These are phyloP conservation scores for Cyclotella choctawhatcheeana DNA, from an alignment of 108 stramenopile genomes.

Conservation along the genomic window DNA sequence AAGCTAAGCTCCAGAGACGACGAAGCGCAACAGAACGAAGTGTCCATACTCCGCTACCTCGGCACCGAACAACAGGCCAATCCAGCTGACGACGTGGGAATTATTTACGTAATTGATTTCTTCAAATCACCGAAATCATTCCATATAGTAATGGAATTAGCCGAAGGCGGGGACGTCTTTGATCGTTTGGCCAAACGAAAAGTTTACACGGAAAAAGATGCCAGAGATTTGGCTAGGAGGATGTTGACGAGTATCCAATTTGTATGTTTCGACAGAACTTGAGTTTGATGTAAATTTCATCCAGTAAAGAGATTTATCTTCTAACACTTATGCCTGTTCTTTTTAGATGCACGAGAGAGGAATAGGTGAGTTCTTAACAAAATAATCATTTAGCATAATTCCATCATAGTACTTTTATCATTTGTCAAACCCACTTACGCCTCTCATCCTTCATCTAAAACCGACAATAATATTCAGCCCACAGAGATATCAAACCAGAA, in stretches of 20 bases:
- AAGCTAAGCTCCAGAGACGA: constrained; percentile 53
- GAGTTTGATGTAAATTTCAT: not conserved
- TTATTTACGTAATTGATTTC: constrained; percentile 84
- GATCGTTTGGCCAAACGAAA: constrained; percentile 84
- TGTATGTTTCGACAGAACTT: constrained; percentile 56
- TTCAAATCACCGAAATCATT: constrained; percentile 69
- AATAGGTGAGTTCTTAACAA: too few relatives aligned
- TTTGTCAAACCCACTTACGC: too few relatives aligned
- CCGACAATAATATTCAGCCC: too few relatives aligned
- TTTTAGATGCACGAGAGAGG: constrained; percentile 17
- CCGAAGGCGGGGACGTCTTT: constrained; percentile 96
- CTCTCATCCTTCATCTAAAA: too few relatives aligned
- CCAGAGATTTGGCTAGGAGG: constrained; percentile 66
- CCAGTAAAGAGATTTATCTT: not conserved
- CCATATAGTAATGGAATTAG: constrained; percentile 88
- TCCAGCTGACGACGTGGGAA: constrained; percentile 37
- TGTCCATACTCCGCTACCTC: constrained; percentile 56
- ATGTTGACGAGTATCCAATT: constrained; percentile 74
- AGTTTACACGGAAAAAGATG: constrained; percentile 90
- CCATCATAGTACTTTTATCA: constrained; percentile 74
- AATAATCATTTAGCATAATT: not conserved
- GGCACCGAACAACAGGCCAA: not conserved
- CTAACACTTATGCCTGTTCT: not conserved
- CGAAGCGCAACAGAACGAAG: constrained; percentile 68
- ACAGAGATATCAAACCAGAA: constrained; percentile 95